Conservation (phyloP, 2,329 filamentous ascomycete species). For the Scedosporium minutisporum region DNA sequence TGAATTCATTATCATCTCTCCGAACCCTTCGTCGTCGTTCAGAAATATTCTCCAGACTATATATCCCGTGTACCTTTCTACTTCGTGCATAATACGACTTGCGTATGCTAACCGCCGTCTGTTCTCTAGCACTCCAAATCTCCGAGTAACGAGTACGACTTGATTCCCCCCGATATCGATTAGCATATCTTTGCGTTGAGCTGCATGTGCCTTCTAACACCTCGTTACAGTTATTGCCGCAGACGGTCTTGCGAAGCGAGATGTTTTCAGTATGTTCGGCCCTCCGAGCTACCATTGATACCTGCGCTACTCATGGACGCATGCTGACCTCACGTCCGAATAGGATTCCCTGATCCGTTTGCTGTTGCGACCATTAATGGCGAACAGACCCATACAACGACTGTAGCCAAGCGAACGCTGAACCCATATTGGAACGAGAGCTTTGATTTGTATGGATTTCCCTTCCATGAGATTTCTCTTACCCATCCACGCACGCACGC, state of each 20-base stretch:
- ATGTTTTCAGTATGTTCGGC: conserved; percentile 82
- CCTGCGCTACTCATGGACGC: neutral
- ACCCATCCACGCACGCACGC: conserved; percentile 7
- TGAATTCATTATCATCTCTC: neutral
- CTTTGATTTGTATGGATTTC: conserved; percentile 77
- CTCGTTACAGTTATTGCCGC: conserved; percentile 77
- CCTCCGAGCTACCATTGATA: neutral
- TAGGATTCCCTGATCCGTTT: conserved; percentile 95
- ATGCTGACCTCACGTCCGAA: conserved; percentile 17
- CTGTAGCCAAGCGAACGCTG: conserved; percentile 91
- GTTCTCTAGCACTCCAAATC: conserved; percentile 61
- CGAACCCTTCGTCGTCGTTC: neutral
- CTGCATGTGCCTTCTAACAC: conserved; percentile 15
- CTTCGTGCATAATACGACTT: neutral
- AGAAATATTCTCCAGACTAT: neutral
- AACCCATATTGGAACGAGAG: conserved; percentile 99
- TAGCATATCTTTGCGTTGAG: conserved; percentile 17
- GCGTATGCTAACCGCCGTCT: conserved; percentile 18
- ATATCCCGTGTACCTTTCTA: neutral
- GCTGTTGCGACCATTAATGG: conserved; percentile 94
- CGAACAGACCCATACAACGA: conserved; percentile 97
- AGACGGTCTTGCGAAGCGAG: conserved; percentile 95
- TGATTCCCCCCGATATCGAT: conserved; percentile 13
- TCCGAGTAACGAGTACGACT: conserved; percentile 79
- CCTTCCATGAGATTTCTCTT: neutral